phyloP scores from a whole-genome alignment of 495 filamentous ascomycete genomes.

The Xylona heveae region DNA sequence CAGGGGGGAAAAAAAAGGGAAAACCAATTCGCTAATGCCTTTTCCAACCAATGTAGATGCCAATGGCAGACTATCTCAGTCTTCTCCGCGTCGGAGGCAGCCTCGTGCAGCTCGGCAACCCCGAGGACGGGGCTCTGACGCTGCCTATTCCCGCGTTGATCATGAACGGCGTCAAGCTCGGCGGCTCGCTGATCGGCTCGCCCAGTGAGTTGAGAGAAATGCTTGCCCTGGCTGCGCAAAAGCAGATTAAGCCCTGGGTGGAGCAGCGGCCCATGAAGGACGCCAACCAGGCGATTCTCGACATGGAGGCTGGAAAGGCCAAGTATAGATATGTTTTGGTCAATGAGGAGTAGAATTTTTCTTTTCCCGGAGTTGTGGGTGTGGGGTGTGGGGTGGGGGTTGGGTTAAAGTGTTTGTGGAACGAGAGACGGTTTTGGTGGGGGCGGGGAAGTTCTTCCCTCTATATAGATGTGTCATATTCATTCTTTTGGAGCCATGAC shows the following conservation, averaged over 20 bases:
- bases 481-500: too few species aligned
- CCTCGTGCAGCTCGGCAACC: constrained; percentile 67
- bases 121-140: too few species aligned
- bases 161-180: constrained; percentile 44
- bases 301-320: constrained; percentile 48
- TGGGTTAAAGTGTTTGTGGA: too few species aligned
- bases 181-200: constrained; percentile 52
- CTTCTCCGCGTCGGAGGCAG: constrained; percentile 46
- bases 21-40: too few species aligned
- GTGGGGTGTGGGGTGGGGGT: too few species aligned
- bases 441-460: too few species aligned
- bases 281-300: constrained; percentile 43
- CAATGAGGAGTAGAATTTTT: constrained; percentile 39
- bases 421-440: too few species aligned
- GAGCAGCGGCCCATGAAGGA: constrained; percentile 47
- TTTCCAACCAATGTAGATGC: too few species aligned
- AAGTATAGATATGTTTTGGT: constrained; percentile 56
- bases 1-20: too few species aligned
- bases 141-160: constrained; percentile 45
- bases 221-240: constrained; percentile 54
- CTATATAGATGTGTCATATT: too few species aligned
- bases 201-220: constrained; percentile 59
- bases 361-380: too few species aligned
- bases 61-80: constrained; percentile 42
- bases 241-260: constrained; percentile 56